These are phyloP conservation scores for Arctium minus DNA, from an alignment of 129 eudicot species.

Conservation along the genomic window DNA sequence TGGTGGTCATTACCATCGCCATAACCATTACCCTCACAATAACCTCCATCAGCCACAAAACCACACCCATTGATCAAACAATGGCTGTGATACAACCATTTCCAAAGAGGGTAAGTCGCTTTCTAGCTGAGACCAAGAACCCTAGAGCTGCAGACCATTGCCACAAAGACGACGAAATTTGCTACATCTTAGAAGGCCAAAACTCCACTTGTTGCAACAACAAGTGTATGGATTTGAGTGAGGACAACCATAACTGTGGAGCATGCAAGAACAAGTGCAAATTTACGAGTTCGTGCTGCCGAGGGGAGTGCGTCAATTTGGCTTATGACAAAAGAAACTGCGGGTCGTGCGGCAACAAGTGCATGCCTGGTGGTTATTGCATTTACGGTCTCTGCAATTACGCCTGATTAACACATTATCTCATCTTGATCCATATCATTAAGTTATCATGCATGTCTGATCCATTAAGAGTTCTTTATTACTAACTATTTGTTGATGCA, in stretches of 20 bases:
- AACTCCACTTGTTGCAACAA: slow-evolving; percentile 58
- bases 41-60: not conserved
- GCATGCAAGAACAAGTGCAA: slow-evolving; percentile 59
- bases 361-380: not conserved
- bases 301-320: slow-evolving; percentile 49
- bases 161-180: slow-evolving; percentile 52
- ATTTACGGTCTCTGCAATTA: not conserved
- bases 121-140: slow-evolving; percentile 40
- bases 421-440: not conserved
- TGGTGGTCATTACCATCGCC: slow-evolving; percentile 30
- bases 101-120: slow-evolving; percentile 50
- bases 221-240: slow-evolving; percentile 46
- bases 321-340: slow-evolving; percentile 7
- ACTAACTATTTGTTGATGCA: no score
- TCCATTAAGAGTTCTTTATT: no score
- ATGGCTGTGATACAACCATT: not conserved
- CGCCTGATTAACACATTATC: not conserved
- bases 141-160: slow-evolving; percentile 61
- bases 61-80: not conserved
- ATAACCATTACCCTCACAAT: slow-evolving; percentile 38
- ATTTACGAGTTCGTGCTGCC: slow-evolving; percentile 48
- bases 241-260: slow-evolving; percentile 50
- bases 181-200: slow-evolving; percentile 27
- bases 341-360: not conserved
- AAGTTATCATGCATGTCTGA: not conserved